Evolutionary conservation across 495 filamentous ascomycete species (phyloP), one percentile per base, ranked within the genome.

Genomic region (Physcia stellaris): DNA sequence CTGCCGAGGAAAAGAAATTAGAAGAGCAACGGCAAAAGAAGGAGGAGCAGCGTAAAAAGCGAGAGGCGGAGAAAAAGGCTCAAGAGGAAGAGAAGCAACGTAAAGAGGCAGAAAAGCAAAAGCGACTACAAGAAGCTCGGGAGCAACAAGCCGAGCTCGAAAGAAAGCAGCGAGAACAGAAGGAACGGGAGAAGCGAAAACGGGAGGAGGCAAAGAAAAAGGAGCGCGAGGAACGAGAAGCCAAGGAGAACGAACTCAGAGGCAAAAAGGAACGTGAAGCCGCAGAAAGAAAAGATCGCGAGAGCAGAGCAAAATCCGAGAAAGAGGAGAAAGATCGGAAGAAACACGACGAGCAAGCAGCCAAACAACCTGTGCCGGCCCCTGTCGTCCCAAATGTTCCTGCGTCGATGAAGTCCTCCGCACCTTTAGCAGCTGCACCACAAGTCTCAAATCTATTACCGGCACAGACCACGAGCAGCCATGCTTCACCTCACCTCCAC

Each of bases 31-130:
- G 73, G 35, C 59, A 63, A 36, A 90, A 79, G 60, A 76, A 78
- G 22, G 90, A 95, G 54, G 90, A 94, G 55, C 87, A 85, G 54
- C 71, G 82, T 17, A 90, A 80, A 67, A 88, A 87, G 62, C 83
- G 78, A 45, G 90, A 98, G 49, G 80, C 82, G n/a, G 85, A 92
- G 55, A 83, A 79, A 47, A 92, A 83, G 59, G 82, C 80, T 20
- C 80, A 82, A 49, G 83, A 94, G 41, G 88, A 94, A 49, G 90
- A 94, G 47, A 77, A 80, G 20, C 63, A 71, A 33, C 71, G 75
- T 40, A 86, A 82, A 52, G 84, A 93, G 52, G 75, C 72, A 1
- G 86, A 87, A 53, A 81, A 79, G 51, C 75, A 80, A 46, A 74
- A 76, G 45, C 76, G 80, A 30, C 60, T 79, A 21, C 80, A 81